Base-by-base conservation (phyloP, 805 yeast species). In the Peterozyma toletana region DNA sequence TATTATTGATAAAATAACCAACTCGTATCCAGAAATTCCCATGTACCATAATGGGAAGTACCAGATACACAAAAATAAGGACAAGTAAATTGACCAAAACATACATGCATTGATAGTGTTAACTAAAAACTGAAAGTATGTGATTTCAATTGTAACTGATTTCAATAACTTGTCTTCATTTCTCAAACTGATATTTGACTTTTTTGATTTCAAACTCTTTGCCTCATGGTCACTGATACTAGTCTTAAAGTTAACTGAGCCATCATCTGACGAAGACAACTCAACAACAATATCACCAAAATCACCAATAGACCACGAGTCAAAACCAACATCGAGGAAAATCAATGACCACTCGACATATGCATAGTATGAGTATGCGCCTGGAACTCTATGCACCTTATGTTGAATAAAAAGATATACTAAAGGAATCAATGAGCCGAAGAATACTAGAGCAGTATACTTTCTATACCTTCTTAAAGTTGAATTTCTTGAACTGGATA, bases 1-100 rank as follows among this genome's bases (percentile, higher is more conserved):
- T 10, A 79, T 43, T 34, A 80, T 66, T 17, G 79, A 65, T 6
- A 78, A 57, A 39, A 87, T 69, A 2, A 80, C 73, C 0, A 84
- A 84, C 64, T 93, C 99, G 59, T 86, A 90, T 3, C 99, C 99
- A 2, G 96, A 85, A 38, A 93, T 83, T 6, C 97, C 98, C 97
- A 93, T 89, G 58, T 85, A 77, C 99, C 99, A 93, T 49, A 93
- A 70, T 10, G 99, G 99, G 72, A 93, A 93, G 67, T 86, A 87
- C 99, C 99, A 93, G 41, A 93, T 80, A 56, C 93, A 80, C 45
- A 93, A 74, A 37, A 88, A 83, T 47, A 93, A 68, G 0, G 96
- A 78, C 3, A 98, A 85, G 37, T 79, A 50, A 17, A 81, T 80
- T 0, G 97, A 73, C 96, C 97, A 93, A 60, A 86, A 87, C 44